A percentile compares a stretch with the other conserved stretches of the same genome.
Conservation (phyloP, 2,329 filamentous ascomycete species). For the Talaromyces sp. region DNA sequence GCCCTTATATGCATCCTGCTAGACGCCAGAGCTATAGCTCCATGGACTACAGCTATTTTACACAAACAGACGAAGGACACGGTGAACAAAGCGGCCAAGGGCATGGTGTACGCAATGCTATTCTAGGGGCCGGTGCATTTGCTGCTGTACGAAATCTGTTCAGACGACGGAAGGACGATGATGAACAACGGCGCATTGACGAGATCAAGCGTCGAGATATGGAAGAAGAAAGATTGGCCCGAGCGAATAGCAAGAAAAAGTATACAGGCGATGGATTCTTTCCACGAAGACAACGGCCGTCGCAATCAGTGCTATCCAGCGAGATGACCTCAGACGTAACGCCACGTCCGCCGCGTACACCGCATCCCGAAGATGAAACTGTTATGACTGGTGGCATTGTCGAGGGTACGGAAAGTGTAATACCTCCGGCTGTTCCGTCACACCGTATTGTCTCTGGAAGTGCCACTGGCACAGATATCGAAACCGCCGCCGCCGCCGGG, state of each 20-base stretch:
- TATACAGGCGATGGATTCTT: slow-evolving; percentile 65
- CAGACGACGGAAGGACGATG: slow-evolving; percentile 54
- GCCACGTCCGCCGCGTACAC: slow-evolving; percentile 22
- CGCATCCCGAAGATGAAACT: slow-evolving; percentile 33
- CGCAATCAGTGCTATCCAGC: slow-evolving; percentile 34
- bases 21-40: slow-evolving; percentile 21
- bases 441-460: slow-evolving; percentile 26
- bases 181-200: slow-evolving; percentile 59
- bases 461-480: slow-evolving; percentile 25
- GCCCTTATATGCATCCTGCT: slow-evolving; percentile 28
- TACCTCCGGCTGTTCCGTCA: slow-evolving; percentile 40
- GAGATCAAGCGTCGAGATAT: slow-evolving; percentile 49
- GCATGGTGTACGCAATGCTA: slow-evolving; percentile 56
- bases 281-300: slow-evolving; percentile 29
- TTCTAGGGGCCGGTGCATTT: slow-evolving; percentile 66
- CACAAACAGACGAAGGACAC: slow-evolving; percentile 39
- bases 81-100: slow-evolving; percentile 36
- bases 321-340: slow-evolving; percentile 37
- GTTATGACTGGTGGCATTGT: slow-evolving; percentile 30
- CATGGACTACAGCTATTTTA: slow-evolving; percentile 38
- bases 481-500: slow-evolving; percentile 30
- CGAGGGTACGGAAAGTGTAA: slow-evolving; percentile 29
- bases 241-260: slow-evolving; percentile 56
- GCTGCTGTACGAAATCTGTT: slow-evolving; percentile 57
- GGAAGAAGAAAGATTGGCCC: slow-evolving; percentile 52